Evolutionary conservation across 1,284 basidiomycete genomes (phyloP), one percentile per base, ranked within the genome.

Genomic region (Leccinum angustisporum): DNA sequence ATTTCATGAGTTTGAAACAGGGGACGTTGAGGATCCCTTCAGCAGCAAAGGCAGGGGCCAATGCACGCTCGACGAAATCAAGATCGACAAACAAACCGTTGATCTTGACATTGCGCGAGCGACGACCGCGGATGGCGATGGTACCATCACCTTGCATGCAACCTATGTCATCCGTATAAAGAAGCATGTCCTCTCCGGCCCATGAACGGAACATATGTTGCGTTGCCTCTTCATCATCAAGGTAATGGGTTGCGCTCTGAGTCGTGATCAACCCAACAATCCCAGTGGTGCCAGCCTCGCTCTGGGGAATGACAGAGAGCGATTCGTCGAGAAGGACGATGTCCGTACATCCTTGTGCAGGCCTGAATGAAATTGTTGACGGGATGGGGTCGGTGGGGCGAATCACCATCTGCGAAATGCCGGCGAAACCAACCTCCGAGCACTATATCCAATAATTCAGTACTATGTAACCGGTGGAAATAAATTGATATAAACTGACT

Each of bases 361-460:
- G 57, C 2, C 66, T 60, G 48, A 72, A 72, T 21, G 71, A 72
- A 38, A 72, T 67, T 3, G 25, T 48, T 30, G 68, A 63, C 0
- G 70, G 71, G 21, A 74, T 70, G 10, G 65, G 61, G 18, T 72
- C 72, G 27, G 61, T 60, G 11, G 71, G 72, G 30, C 58, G 63
- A 53, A 72, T 57, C 18, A 73, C 60, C 71, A 69, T 71, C 40
- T 72, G 71, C 25, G 70, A 73, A 56, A 74, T 66, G 3, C 72
- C 72, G n/a, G 71, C 72, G 46, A 70, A 72, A 46, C 72, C 70
- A 46, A 74, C 68, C 54, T 72, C 72, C 18, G 71, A 73, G 54
- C 71, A 72, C 70, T 71, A 61, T 8, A 61, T 25, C 25, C 13
- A 33, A 4, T 14, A 5, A 27, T 16, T 68, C 3, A 60, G 50